A percentile compares a stretch with the other conserved stretches of the same genome.
phyloP scores from a whole-genome alignment of 2,329 filamentous ascomycete genomes.

The Myriangium duriaei region DNA sequence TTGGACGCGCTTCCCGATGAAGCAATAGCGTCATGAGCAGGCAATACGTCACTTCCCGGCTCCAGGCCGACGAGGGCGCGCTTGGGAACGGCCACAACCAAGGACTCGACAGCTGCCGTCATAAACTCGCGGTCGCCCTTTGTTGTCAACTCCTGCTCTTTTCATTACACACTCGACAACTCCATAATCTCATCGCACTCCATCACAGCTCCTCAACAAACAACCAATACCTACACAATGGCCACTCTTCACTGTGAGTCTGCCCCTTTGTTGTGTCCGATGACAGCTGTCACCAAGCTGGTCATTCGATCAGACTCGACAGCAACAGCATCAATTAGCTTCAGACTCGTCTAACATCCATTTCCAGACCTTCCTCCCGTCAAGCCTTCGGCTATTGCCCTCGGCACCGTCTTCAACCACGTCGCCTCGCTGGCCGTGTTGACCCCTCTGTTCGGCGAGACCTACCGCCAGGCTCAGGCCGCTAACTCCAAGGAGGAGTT shows the following conservation, averaged over 20 bases:
- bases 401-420: conserved; percentile 94
- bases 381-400: conserved; percentile 94
- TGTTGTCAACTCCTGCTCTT: conserved; percentile 5
- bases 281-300: conserved; percentile 6
- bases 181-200: too few species aligned
- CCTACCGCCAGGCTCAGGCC: conserved; percentile 82
- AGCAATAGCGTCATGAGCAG: conserved; percentile 2
- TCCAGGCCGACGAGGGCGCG: too few species aligned
- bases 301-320: conserved; percentile 4
- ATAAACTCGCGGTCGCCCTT: conserved; percentile 1
- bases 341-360: conserved; percentile 4
- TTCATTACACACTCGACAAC: too few species aligned
- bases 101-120: too few species aligned
- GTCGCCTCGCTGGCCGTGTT: conserved; percentile 78
- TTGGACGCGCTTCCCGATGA: too few species aligned
- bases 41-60: background rate
- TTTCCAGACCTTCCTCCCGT: conserved; percentile 59
- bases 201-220: conserved; percentile 2
- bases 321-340: conserved; percentile 4
- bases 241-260: conserved; percentile 46
- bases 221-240: conserved; percentile 36
- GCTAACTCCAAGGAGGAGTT: conserved; percentile 97
- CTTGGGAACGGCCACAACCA: too few species aligned
- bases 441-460: conserved; percentile 80
- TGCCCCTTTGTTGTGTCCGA: background rate